A percentile compares a stretch with the other conserved stretches of the same genome.
These are phyloP conservation scores for Scheffersomyces quercinus DNA, from an alignment of 1,139 yeast species.

Conservation along the genomic window DNA sequence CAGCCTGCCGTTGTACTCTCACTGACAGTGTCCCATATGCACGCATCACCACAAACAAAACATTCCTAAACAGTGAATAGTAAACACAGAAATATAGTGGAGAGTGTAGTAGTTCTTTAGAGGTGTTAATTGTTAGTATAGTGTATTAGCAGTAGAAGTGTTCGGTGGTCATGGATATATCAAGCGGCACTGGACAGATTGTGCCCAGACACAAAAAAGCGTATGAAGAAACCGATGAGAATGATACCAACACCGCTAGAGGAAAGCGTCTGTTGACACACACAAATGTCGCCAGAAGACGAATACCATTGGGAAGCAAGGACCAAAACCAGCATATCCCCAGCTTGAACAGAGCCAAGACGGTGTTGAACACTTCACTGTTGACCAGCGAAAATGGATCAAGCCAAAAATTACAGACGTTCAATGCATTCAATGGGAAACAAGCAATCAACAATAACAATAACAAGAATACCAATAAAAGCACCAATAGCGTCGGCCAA, in stretches of 20 bases:
- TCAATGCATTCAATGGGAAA: background rate
- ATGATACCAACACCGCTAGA: background rate
- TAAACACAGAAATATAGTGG: too few relatives aligned
- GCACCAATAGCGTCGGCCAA: background rate
- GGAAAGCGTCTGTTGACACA: constrained; percentile 2
- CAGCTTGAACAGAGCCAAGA: constrained; percentile 34
- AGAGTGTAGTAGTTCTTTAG: too few relatives aligned
- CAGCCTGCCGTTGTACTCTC: too few relatives aligned
- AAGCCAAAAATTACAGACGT: background rate
- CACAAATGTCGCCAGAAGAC: constrained; percentile 16
- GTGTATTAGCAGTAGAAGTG: too few relatives aligned
- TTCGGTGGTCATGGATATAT: too few relatives aligned
- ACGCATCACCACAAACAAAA: too few relatives aligned
- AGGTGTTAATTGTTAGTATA: too few relatives aligned
- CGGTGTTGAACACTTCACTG: constrained; percentile 17
- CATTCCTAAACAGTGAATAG: too few relatives aligned
- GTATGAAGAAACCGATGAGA: constrained; percentile 1
- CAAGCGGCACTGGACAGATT: too few relatives aligned
- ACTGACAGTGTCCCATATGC: too few relatives aligned
- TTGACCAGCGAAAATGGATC: too few relatives aligned
- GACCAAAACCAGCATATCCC: constrained; percentile 39
- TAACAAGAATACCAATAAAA: background rate
- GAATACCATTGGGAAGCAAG: constrained; percentile 52
- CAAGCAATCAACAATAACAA: background rate
- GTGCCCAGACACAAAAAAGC: too few relatives aligned